Evolutionary conservation across 495 filamentous ascomycete species (phyloP).

Genomic region (Neurospora sp.): DNA sequence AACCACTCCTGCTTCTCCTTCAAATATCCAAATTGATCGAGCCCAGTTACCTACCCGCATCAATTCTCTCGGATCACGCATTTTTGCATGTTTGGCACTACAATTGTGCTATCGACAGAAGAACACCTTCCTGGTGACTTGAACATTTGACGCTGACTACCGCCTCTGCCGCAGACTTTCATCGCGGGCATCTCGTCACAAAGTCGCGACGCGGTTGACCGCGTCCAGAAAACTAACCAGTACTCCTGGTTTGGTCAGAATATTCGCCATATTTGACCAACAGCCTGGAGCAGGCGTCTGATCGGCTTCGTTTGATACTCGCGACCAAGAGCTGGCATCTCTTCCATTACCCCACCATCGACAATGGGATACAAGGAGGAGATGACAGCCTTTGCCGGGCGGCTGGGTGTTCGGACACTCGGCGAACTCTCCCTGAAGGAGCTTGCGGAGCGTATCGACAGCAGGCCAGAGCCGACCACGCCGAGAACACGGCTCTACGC

Average conservation of each 20-base stretch:
- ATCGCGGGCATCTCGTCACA: not conserved
- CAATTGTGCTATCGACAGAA: not conserved
- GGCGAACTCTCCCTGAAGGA: constrained; percentile 11
- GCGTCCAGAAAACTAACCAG: not conserved
- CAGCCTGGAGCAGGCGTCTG: not conserved
- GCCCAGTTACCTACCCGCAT: not conserved
- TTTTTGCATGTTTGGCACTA: not conserved
- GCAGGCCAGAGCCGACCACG: not conserved
- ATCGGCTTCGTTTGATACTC: not conserved
- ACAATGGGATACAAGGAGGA: constrained; percentile 6
- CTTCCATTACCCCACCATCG: not conserved
- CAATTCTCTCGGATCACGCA: not conserved
- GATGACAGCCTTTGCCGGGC: constrained; percentile 1
- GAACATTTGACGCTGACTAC: not conserved
- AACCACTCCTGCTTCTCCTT: not conserved
- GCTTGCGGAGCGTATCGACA: constrained; percentile 10
- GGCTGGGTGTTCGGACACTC: constrained; percentile 5
- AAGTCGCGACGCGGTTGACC: not conserved
- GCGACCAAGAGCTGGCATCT: not conserved
- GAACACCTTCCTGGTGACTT: not conserved
- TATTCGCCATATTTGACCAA: not conserved
- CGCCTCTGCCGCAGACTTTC: not conserved
- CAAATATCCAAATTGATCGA: not conserved
- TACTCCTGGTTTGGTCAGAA: not conserved
- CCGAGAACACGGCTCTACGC: constrained; percentile 5